Evolutionary conservation across 164 flowering plant genomes (phyloP).

Genomic region (Vitis riparia): DNA sequence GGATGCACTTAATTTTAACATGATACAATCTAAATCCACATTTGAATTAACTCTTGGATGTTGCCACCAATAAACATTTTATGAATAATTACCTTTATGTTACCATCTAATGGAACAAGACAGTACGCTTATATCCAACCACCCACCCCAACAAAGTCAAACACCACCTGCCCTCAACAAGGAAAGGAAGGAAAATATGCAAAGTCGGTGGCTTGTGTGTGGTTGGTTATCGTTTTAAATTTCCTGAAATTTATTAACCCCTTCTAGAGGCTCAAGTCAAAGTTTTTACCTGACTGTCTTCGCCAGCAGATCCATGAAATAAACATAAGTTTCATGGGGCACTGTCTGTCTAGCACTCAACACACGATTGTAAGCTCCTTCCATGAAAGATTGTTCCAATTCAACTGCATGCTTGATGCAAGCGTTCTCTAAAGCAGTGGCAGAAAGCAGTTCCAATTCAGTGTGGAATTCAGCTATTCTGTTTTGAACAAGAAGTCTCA

Average conservation of each 20-base stretch:
- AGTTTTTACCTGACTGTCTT: conserved; percentile 76
- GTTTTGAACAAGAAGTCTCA: conserved; percentile 93
- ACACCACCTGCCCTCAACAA: no score
- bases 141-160: no score
- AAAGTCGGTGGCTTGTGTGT: not conserved
- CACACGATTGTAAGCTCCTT: conserved; percentile 91
- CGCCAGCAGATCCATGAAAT: conserved; percentile 83
- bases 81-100: no score
- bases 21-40: no score
- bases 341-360: conserved; percentile 76
- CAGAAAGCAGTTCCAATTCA: conserved; percentile 76
- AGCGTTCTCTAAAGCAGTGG: conserved; percentile 72
- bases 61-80: no score
- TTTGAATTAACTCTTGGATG: no score
- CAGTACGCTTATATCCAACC: no score
- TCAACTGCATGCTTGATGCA: conserved; percentile 93
- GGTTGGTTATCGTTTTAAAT: not conserved
- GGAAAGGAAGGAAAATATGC: no score
- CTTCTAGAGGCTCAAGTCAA: not conserved
- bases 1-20: no score
- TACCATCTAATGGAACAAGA: no score
- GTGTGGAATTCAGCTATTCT: conserved; percentile 95
- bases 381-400: conserved; percentile 94
- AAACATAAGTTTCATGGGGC: conserved; percentile 75
- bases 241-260: not conserved